Evolutionary conservation across 805 yeast species (phyloP), one percentile per base, ranked within the genome.

Genomic region (Millerago galiae): DNA sequence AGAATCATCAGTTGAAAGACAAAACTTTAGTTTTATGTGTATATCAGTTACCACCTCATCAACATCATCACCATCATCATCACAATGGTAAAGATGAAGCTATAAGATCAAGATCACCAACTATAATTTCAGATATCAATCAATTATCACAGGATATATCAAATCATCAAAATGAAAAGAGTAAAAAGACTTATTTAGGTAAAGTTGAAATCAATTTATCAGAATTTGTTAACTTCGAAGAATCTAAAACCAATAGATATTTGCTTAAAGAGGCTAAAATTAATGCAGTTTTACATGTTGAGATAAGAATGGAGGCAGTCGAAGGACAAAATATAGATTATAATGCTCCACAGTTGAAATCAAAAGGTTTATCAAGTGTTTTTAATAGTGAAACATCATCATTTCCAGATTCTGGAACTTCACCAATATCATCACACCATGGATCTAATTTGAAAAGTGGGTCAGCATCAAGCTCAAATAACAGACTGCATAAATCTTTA

Each of bases 181-280:
- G 34, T 34, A 5, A 44, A 35, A 72, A 70, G 42, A 64, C 75
- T 17, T 67, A 69, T 25, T 59, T 93, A 31, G 99, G 99, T 1
- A 57, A 62, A 14, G 65, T 89, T 14, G 76, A 69, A 34, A 63
- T 91, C 28, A 83, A 89, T 54, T 57, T 90, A 34, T 65, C 91
- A 0, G 95, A 88, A 52, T 87, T 81, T 21, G 42, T 41, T 37
- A 43, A 38, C 16, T 60, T 51, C 49, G 77, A 74, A 42, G 67
- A 70, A 27, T 70, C 72, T 41, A 45, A 47, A 18, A 10, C 25
- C 3, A 71, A 82, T 47, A 69, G 85, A 47, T 88, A 83, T 52
- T 63, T 91, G 35, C 66, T 91, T 30, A 81, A 81, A 53, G 74
- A 86, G 24, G 83, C 95, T 2, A 86, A 87, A 50, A 78, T 91